These are phyloP conservation scores for Lepidium didymum DNA, from an alignment of 345 rosid species.

Conservation along the genomic window DNA sequence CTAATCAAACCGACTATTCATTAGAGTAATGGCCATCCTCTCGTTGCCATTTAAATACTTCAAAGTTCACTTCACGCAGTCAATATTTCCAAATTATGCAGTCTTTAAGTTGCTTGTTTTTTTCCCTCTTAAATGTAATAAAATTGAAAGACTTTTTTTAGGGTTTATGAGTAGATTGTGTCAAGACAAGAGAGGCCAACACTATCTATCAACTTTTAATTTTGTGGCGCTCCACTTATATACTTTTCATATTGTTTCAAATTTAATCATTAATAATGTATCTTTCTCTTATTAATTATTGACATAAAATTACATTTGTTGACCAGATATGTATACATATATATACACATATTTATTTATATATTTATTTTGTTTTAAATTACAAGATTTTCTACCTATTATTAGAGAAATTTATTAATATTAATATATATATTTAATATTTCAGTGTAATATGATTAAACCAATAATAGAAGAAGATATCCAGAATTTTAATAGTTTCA, in stretches of 20 bases:
- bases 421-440: too few relatives aligned
- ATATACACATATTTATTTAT: too few relatives aligned
- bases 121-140: not conserved
- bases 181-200: conserved; percentile 6
- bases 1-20: conserved; percentile 23
- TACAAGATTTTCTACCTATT: too few relatives aligned
- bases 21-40: conserved; percentile 10
- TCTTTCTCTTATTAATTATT: not conserved
- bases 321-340: not conserved
- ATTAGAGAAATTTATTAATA: too few relatives aligned
- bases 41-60: not conserved
- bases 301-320: not conserved
- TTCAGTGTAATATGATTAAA: too few relatives aligned
- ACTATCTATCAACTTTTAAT: not conserved
- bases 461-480: too few relatives aligned
- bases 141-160: not conserved
- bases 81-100: not conserved
- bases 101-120: not conserved
- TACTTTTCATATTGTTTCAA: not conserved
- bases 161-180: not conserved
- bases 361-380: too few relatives aligned
- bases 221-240: conserved; percentile 28
- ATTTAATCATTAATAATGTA: not conserved
- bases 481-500: too few relatives aligned
- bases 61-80: conserved; percentile 7